A percentile compares a stretch with the other conserved stretches of the same genome.
Evolutionary conservation across 345 rosid genomes (phyloP).

Genomic region (Dipteronia dyeriana): DNA sequence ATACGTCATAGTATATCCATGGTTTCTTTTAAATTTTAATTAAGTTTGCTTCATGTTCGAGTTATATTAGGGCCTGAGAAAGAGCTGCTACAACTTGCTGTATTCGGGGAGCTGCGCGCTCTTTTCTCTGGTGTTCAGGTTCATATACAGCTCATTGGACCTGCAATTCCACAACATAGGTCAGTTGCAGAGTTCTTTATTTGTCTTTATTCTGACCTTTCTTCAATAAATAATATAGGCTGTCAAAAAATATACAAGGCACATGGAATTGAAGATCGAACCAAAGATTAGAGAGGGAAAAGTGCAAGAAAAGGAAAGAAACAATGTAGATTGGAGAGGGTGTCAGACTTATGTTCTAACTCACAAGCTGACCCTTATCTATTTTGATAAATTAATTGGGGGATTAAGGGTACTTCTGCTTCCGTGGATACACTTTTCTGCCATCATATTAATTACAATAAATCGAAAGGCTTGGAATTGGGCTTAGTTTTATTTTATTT

Average conservation of each 20-base stretch:
- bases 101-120: slow-evolving; percentile 74
- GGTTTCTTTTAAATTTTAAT: not conserved
- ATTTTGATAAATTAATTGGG: not conserved
- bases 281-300: not conserved
- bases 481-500: too few species aligned
- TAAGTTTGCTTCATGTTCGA: slow-evolving; percentile 22
- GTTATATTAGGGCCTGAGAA: slow-evolving; percentile 80
- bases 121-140: slow-evolving; percentile 71
- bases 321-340: not conserved
- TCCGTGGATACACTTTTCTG: not conserved
- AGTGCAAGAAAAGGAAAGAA: not conserved
- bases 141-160: slow-evolving; percentile 72
- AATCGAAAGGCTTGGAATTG: too few species aligned
- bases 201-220: not conserved
- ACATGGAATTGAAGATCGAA: not conserved
- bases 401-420: not conserved
- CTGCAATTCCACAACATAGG: slow-evolving; percentile 76
- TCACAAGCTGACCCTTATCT: not conserved
- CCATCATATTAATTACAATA: not conserved
- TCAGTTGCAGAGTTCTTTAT: slow-evolving; percentile 27
- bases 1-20: not conserved
- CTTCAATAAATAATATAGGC: not conserved
- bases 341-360: not conserved
- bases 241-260: too few species aligned
- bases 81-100: slow-evolving; percentile 84